phyloP scores from a whole-genome alignment of 2,329 filamentous ascomycete genomes.

The Stachybotrys chlorohalonatus region DNA sequence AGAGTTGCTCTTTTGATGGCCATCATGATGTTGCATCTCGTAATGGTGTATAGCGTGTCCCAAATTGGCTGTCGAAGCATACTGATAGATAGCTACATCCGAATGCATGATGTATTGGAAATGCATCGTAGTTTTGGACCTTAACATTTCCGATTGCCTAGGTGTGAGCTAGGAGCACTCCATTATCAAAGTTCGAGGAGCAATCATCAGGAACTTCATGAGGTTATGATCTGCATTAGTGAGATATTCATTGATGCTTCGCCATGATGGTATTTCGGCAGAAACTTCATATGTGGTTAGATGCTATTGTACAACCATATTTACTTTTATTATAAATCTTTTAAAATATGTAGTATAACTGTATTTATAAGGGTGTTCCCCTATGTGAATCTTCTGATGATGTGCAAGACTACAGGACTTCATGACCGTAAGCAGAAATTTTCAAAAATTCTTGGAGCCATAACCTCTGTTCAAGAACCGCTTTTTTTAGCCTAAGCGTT shows the following conservation, averaged over 20 bases:
- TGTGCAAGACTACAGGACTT: constrained; percentile 58
- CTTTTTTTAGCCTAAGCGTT: constrained; percentile 57
- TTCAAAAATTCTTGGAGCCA: background rate
- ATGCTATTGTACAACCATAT: background rate
- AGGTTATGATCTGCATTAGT: constrained; percentile 45
- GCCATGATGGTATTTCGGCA: constrained; percentile 66
- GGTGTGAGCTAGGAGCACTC: constrained; percentile 52
- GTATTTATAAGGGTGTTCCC: constrained; percentile 58
- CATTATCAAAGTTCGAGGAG: constrained; percentile 45
- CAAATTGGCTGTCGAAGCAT: constrained; percentile 48
- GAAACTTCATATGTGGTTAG: constrained; percentile 39
- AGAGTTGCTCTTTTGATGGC: no score
- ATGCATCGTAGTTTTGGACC: constrained; percentile 34
- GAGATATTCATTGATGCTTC: constrained; percentile 54
- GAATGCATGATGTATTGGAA: constrained; percentile 24
- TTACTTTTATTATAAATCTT: constrained; percentile 30
- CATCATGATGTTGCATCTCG: constrained; percentile 19
- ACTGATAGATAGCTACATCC: constrained; percentile 31
- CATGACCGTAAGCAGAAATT: constrained; percentile 4
- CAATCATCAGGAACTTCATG: constrained; percentile 45
- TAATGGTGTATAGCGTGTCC: constrained; percentile 39
- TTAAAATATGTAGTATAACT: constrained; percentile 52
- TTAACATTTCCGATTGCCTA: constrained; percentile 40
- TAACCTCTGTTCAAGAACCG: constrained; percentile 58
- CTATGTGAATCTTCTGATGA: constrained; percentile 57